Base-by-base conservation (phyloP, 2,329 filamentous ascomycete genomes). In the Nemania sp. region DNA sequence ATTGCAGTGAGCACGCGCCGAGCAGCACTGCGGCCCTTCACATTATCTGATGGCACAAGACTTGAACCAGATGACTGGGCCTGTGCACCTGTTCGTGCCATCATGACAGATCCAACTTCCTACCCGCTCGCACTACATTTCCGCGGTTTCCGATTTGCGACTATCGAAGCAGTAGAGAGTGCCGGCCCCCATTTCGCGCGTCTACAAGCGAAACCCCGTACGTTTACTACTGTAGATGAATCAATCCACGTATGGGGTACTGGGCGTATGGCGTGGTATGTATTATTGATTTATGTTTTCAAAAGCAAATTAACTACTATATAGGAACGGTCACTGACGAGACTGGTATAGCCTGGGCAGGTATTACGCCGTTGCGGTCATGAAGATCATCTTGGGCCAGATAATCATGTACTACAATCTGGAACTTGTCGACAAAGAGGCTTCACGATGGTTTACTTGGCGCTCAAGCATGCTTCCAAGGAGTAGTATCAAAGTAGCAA, bases 391-490 rank as follows among this genome's bases (percentile, higher is more conserved):
- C 29, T 6, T 73, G 15, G 58, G 22, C 4, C 61, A 70, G 5
- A 67, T 73, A 13, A 47, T 71, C 4, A 15, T 68, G 41, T 51
- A 71, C n/a, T 69, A 72, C 29, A 49, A 71, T n/a, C 62, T 55
- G 47, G 27, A 57, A 35, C 64, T 71, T 10, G 57, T 56, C n/a
- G 32, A 71, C 18, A 2, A 57, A 2, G 26, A 38, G 6, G 51
- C 53, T 0, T 6, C 13, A 1, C 62, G 70, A 1, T 68, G 52
- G 60, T 56, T 67, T 26, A 62, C 62, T 0, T 72, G 68, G 68
- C 38, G 70, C 2, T 70, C 67, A 13, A 65, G 35, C 13, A 68
- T 66, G 58, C 41, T 78, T 72, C 70, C 70, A 2, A 51, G 24
- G 24, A 38, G 35, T 6, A 2, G 7, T 4, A 60, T 45, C 1